Conservation (phyloP, 2,329 filamentous ascomycete species). For the Aspergillus proliferans region DNA sequence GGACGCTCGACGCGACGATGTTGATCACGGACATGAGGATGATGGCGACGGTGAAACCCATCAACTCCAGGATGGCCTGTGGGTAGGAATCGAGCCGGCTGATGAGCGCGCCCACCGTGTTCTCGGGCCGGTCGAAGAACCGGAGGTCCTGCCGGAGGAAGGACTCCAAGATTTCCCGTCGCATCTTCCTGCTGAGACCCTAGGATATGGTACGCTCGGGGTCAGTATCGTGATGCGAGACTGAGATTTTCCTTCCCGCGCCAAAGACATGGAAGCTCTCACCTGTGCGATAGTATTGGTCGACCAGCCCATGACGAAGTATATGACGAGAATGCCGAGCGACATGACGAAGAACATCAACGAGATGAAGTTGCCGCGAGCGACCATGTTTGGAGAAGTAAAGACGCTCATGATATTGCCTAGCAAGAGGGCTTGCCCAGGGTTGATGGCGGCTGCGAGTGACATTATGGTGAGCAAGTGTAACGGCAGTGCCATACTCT, state of each 20-base stretch:
- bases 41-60: constrained; percentile 45
- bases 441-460: constrained; percentile 36
- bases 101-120: constrained; percentile 23
- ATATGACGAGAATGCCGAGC: constrained; percentile 31
- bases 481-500: background rate
- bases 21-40: constrained; percentile 45
- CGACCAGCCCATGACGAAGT: constrained; percentile 33
- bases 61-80: constrained; percentile 38
- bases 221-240: background rate
- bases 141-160: constrained; percentile 24
- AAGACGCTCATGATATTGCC: constrained; percentile 3
- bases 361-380: constrained; percentile 38
- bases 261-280: background rate
- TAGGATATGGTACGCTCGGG: background rate
- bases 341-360: constrained; percentile 44
- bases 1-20: constrained; percentile 40
- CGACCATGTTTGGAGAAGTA: background rate
- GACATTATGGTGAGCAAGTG: background rate
- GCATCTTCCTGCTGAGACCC: constrained; percentile 10
- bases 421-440: constrained; percentile 30
- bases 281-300: constrained; percentile 24
- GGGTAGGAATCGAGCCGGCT: constrained; percentile 27
- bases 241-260: background rate
- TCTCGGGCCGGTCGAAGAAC: constrained; percentile 28
- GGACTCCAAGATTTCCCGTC: constrained; percentile 15